phyloP scores from a whole-genome alignment of 768 basidiomycete genomes.

The Tricholoma saponaceum region DNA sequence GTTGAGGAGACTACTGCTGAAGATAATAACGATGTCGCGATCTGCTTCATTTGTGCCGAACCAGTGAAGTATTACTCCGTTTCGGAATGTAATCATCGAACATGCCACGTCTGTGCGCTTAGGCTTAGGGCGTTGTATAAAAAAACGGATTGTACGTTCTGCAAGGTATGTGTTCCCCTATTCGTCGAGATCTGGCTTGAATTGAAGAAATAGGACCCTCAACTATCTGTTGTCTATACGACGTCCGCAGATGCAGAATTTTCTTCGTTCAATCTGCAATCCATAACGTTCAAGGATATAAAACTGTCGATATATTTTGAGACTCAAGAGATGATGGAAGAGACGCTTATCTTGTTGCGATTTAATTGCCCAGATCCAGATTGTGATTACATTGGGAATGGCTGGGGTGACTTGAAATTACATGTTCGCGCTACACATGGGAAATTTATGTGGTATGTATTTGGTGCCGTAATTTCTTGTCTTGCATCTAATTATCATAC shows the following conservation, averaged over 20 bases:
- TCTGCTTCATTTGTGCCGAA: conserved; percentile 96
- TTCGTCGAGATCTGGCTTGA: neutral
- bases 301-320: conserved; percentile 84
- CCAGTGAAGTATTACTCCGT: conserved; percentile 87
- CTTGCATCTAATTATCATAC: neutral
- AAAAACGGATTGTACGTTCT: conserved; percentile 91
- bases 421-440: conserved; percentile 78
- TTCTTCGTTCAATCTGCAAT: conserved; percentile 50
- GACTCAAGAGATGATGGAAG: conserved; percentile 92
- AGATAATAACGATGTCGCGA: conserved; percentile 33
- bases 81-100: conserved; percentile 89
- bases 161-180: conserved; percentile 61
- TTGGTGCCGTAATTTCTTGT: neutral
- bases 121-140: conserved; percentile 91
- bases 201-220: conserved; percentile 51
- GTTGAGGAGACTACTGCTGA: conserved; percentile 10
- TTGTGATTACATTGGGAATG: conserved; percentile 80
- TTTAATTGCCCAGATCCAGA: conserved; percentile 90
- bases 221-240: conserved; percentile 74
- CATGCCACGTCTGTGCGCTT: conserved; percentile 91
- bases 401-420: conserved; percentile 87
- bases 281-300: conserved; percentile 60
- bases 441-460: conserved; percentile 73
- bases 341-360: conserved; percentile 82
- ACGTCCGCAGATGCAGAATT: conserved; percentile 57